Evolutionary conservation across 2,329 filamentous ascomycete species (phyloP).

Genomic region (Penicillium hesseltinei): DNA sequence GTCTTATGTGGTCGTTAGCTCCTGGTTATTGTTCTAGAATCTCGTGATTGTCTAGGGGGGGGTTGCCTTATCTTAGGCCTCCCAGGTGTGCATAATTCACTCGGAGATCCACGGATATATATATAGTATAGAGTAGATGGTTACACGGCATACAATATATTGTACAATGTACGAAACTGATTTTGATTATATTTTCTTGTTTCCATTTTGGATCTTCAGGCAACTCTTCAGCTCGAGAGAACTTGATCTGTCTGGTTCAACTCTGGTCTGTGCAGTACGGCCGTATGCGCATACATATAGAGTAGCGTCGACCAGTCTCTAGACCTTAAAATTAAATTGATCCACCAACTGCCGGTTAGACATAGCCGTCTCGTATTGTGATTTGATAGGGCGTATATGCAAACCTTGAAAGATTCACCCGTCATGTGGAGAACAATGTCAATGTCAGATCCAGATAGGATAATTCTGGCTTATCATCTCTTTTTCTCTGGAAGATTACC

Average conservation of each 20-base stretch:
- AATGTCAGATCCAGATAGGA: neutral
- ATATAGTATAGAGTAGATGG: too few species aligned
- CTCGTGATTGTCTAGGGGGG: neutral
- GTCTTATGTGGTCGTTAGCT: neutral
- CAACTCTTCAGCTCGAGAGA: neutral
- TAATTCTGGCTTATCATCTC: neutral
- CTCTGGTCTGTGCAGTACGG: conserved; percentile 5
- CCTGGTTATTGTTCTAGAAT: neutral
- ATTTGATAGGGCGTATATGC: neutral
- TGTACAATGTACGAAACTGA: neutral
- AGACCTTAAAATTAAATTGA: conserved; percentile 3
- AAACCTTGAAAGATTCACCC: neutral
- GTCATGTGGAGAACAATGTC: neutral
- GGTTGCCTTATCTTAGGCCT: neutral
- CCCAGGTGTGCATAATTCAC: neutral
- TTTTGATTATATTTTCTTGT: neutral
- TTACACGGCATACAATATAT: neutral
- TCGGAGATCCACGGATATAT: neutral
- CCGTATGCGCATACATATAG: neutral
- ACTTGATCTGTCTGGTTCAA: neutral
- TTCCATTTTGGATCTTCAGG: neutral
- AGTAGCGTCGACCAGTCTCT: neutral
- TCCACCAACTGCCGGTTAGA: neutral
- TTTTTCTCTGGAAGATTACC: neutral
- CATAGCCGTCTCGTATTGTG: neutral